Percentiles rank a stretch among this genome's conserved stretches.
Evolutionary conservation across 1,139 yeast species (phyloP).

Genomic region (Yamadazyma diospyri): DNA sequence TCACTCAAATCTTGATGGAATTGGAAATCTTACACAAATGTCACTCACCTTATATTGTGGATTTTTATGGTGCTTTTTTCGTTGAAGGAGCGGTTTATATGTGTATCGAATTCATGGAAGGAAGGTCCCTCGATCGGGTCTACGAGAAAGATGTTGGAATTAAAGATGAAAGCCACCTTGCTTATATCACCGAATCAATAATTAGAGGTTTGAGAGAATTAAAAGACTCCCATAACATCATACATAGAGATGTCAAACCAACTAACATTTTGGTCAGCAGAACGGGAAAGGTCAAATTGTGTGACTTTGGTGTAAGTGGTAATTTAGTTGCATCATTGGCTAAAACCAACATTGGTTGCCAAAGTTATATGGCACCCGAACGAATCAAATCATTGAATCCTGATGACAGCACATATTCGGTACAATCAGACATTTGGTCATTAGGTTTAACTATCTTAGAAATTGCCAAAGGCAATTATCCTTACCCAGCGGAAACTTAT

Average conservation of each 20-base stretch:
- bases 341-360: conserved; percentile 95
- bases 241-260: conserved; percentile 97
- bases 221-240: conserved; percentile 84
- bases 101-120: conserved; percentile 99
- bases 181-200: conserved; percentile 77
- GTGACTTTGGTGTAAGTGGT: conserved; percentile 97
- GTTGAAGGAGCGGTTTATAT: conserved; percentile 97
- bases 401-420: conserved; percentile 81
- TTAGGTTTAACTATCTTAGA: conserved; percentile 86
- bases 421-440: conserved; percentile 96
- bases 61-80: conserved; percentile 94
- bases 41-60: conserved; percentile 85
- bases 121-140: conserved; percentile 87
- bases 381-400: conserved; percentile 62
- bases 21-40: conserved; percentile 90
- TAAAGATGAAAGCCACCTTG: conserved; percentile 70
- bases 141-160: conserved; percentile 72
- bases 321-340: conserved; percentile 94
- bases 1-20: conserved; percentile 93
- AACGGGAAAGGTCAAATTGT: conserved; percentile 80
- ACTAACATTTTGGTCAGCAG: conserved; percentile 84
- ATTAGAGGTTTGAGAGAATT: conserved; percentile 79
- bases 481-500: conserved; percentile 93
- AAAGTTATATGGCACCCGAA: conserved; percentile 99
- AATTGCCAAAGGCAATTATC: conserved; percentile 86